Percentiles rank a stretch among this genome's conserved stretches.
Conservation (phyloP, 2,329 filamentous ascomycete species). For the Calonectria henricotiae region DNA sequence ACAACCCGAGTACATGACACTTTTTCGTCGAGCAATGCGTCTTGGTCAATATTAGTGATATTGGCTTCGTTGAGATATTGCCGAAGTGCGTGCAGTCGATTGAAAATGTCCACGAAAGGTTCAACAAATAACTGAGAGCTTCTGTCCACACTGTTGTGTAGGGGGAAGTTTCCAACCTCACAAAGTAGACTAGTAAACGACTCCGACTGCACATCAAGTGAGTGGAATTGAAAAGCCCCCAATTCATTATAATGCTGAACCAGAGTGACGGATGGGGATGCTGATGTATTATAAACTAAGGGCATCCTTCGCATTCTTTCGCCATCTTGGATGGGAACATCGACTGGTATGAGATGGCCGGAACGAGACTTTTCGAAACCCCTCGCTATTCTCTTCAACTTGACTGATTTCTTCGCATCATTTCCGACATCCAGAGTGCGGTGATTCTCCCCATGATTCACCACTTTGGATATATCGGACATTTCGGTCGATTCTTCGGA, state of each 20-base stretch:
- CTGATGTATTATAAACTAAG: neutral
- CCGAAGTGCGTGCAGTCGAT: neutral
- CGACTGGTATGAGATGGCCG: neutral
- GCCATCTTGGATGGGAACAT: neutral
- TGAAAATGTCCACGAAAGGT: slow-evolving; percentile 1
- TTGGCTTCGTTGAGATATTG: neutral
- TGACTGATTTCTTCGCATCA: neutral
- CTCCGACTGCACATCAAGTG: neutral
- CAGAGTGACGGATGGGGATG: neutral
- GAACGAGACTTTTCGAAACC: neutral
- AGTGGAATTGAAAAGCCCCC: neutral
- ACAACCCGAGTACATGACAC: neutral
- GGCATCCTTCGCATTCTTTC: neutral
- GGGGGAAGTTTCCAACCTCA: slow-evolving; percentile 5
- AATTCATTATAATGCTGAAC: neutral
- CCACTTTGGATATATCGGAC: neutral
- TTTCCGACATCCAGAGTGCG: neutral
- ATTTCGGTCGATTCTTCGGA: neutral
- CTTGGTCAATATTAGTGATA: no score
- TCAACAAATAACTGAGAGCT: neutral
- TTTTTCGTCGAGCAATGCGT: neutral
- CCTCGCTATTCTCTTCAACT: neutral
- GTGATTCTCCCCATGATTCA: neutral
- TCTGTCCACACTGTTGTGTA: neutral
- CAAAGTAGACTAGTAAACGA: neutral